Conservation (phyloP, 805 yeast species). For the Yamadazyma scolyti region DNA sequence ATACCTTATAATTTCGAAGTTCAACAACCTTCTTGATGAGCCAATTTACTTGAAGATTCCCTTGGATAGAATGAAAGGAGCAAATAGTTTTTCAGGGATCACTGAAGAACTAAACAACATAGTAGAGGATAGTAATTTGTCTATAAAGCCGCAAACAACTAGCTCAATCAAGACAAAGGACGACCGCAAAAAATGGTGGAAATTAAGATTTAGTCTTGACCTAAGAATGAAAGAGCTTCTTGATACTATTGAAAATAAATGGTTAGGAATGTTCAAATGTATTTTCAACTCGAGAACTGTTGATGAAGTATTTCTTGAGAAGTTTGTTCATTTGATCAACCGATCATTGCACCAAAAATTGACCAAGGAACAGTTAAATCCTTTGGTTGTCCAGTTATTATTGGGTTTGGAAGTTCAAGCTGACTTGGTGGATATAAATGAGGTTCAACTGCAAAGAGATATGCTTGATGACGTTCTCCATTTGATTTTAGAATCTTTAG, state of each 20-base stretch:
- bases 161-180: slow-evolving; percentile 50
- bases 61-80: slow-evolving; percentile 38
- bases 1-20: slow-evolving; percentile 52
- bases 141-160: slow-evolving; percentile 55
- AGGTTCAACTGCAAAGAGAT: no score
- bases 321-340: not conserved
- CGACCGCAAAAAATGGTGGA: slow-evolving; percentile 78
- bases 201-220: slow-evolving; percentile 59
- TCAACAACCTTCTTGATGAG: slow-evolving; percentile 17
- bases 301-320: not conserved
- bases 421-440: no score
- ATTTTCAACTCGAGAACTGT: slow-evolving; percentile 35
- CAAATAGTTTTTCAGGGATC: slow-evolving; percentile 38
- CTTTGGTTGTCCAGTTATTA: no score
- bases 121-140: slow-evolving; percentile 56
- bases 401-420: no score
- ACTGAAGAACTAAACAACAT: slow-evolving; percentile 32
- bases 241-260: slow-evolving; percentile 51
- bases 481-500: no score
- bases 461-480: no score
- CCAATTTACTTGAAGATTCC: slow-evolving; percentile 61
- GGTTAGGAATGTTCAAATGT: slow-evolving; percentile 79
- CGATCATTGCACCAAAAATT: no score
- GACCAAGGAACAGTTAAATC: no score
- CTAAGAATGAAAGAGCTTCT: slow-evolving; percentile 49